phyloP scores from a whole-genome alignment of 345 rosid species.

The Stellera chamaejasme region DNA sequence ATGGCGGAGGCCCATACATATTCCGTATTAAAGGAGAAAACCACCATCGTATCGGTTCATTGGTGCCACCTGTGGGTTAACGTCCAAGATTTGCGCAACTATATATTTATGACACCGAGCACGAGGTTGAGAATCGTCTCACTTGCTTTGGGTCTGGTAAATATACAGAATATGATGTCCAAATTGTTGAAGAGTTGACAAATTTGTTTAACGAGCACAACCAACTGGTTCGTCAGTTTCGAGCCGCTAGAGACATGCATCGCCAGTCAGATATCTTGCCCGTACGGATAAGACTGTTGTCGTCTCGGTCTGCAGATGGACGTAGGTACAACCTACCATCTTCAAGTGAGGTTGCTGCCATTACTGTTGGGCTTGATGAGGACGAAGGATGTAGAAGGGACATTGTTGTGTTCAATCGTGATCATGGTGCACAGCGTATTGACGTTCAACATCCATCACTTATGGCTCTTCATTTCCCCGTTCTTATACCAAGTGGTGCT shows the following conservation, averaged over 20 bases:
- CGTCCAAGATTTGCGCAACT: not conserved
- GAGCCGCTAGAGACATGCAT: not conserved
- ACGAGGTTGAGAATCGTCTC: not conserved
- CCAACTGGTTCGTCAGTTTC: not conserved
- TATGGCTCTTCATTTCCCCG: not conserved
- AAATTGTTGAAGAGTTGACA: too few relatives aligned
- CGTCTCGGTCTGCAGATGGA: not conserved
- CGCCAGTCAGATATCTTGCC: too few relatives aligned
- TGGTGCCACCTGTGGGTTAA: too few relatives aligned
- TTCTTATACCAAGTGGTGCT: not conserved
- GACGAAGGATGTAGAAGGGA: too few relatives aligned
- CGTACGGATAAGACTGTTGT: not conserved
- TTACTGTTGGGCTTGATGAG: too few relatives aligned
- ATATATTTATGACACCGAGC: not conserved
- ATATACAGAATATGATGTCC: not conserved
- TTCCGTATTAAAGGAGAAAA: too few relatives aligned
- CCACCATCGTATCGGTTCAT: too few relatives aligned
- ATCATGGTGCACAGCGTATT: not conserved
- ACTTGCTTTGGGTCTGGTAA: not conserved
- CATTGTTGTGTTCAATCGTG: too few relatives aligned
- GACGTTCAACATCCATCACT: not conserved
- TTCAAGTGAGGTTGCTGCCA: too few relatives aligned
- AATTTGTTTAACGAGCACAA: not conserved
- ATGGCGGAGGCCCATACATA: too few relatives aligned
- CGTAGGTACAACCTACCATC: too few relatives aligned